Conservation (phyloP, 1,139 yeast genomes). For the Candida anutae region DNA sequence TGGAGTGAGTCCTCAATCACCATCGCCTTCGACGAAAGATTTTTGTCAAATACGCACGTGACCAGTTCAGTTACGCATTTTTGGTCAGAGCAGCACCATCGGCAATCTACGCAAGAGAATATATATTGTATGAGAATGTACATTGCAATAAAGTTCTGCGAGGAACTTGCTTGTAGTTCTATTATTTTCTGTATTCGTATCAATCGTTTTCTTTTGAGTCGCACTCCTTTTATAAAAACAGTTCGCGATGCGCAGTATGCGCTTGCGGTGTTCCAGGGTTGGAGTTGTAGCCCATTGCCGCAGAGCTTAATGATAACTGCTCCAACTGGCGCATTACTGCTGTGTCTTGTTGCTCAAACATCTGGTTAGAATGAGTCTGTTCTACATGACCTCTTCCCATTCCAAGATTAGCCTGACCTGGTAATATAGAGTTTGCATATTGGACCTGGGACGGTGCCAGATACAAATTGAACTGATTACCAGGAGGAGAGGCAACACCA, state of each 20-base stretch:
- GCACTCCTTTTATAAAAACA: constrained; percentile 14
- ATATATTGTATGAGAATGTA: too few species aligned
- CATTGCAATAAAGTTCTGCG: too few species aligned
- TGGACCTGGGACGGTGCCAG: background rate
- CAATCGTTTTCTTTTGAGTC: too few species aligned
- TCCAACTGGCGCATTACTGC: constrained; percentile 43
- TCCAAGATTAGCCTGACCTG: background rate
- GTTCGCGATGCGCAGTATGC: constrained; percentile 12
- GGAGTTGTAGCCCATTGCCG: constrained; percentile 42
- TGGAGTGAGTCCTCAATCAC: background rate
- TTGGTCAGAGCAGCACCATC: too few species aligned
- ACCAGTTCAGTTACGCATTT: too few species aligned
- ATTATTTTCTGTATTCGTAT: too few species aligned
- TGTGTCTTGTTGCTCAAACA: constrained; percentile 20
- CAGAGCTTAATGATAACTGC: constrained; percentile 41
- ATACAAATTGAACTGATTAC: too few species aligned
- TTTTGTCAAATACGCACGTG: background rate
- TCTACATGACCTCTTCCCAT: constrained; percentile 4
- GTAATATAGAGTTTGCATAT: constrained; percentile 2
- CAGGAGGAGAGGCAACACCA: background rate
- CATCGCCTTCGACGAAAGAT: background rate
- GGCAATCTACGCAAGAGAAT: too few species aligned
- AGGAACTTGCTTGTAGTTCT: too few species aligned
- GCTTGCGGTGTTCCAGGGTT: constrained; percentile 36
- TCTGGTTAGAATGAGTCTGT: constrained; percentile 8